Evolutionary conservation across 148 eudicot species (phyloP).

Genomic region (Vaccinium macrocarpon): DNA sequence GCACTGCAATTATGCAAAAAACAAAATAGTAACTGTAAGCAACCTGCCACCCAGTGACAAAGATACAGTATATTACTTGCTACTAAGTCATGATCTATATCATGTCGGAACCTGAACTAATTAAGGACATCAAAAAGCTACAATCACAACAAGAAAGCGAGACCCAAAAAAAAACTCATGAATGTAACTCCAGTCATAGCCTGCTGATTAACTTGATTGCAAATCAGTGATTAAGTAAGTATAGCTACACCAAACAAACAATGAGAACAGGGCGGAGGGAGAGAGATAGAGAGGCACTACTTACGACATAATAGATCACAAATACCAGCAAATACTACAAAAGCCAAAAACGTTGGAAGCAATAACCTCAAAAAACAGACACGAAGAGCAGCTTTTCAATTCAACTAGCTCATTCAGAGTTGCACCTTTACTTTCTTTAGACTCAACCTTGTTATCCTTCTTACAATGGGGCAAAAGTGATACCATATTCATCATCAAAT

Average conservation of each 20-base stretch:
- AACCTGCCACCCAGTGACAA: neutral
- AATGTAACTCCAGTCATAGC: neutral
- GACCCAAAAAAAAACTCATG: neutral
- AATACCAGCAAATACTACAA: conserved; percentile 4
- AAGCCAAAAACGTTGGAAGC: neutral
- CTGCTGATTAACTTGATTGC: neutral
- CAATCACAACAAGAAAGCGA: neutral
- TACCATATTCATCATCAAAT: conserved; percentile 85
- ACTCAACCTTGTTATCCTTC: conserved; percentile 87
- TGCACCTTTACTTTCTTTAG: conserved; percentile 78
- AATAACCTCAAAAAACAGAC: conserved; percentile 87
- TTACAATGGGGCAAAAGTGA: conserved; percentile 77
- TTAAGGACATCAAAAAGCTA: neutral
- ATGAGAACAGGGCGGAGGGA: no score
- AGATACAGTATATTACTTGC: neutral
- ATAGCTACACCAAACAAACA: neutral
- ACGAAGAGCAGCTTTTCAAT: conserved; percentile 79
- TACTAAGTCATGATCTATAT: neutral
- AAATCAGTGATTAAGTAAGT: neutral
- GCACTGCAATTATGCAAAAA: conserved; percentile 48
- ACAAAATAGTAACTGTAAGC: neutral
- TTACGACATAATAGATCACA: neutral
- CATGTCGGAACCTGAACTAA: neutral
- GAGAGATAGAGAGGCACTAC: neutral
- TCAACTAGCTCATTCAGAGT: conserved; percentile 94